Percentiles rank a stretch among this genome's conserved stretches.
These are phyloP conservation scores for Phytopythium ostracodes DNA, from an alignment of 352 stramenopile species.

Conservation along the genomic window DNA sequence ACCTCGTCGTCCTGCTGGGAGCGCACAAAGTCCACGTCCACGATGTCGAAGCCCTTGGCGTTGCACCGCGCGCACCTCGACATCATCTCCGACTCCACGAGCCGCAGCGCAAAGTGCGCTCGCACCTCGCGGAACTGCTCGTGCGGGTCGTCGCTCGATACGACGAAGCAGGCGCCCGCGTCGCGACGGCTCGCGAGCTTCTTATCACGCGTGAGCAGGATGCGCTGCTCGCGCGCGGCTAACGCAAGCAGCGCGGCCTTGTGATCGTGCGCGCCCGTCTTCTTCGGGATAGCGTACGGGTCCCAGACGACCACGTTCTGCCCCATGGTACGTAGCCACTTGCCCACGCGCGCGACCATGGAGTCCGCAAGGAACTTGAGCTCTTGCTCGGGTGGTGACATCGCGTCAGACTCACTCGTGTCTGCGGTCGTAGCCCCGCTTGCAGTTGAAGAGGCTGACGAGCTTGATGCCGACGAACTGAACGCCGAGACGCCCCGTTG, in stretches of 20 bases:
- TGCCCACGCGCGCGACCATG: slow-evolving; percentile 69
- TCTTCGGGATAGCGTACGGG: slow-evolving; percentile 23
- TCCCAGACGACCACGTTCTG: slow-evolving; percentile 76
- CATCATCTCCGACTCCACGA: slow-evolving; percentile 70
- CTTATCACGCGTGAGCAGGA: slow-evolving; percentile 72
- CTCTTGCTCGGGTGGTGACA: slow-evolving; percentile 7
- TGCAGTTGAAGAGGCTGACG: not conserved
- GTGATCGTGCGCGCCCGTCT: slow-evolving; percentile 29
- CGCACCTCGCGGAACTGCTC: slow-evolving; percentile 78
- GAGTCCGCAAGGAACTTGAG: slow-evolving; percentile 74
- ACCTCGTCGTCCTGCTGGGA: slow-evolving; percentile 49
- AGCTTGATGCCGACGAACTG: not conserved
- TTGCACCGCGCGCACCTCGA: slow-evolving; percentile 71
- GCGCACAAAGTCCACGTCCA: slow-evolving; percentile 46
- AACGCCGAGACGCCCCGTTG: slow-evolving; percentile 20
- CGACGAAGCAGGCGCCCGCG: slow-evolving; percentile 69
- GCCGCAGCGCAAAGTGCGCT: slow-evolving; percentile 54
- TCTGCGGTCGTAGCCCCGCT: not conserved
- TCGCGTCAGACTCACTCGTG: not conserved
- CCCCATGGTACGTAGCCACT: slow-evolving; percentile 73
- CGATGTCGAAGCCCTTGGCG: slow-evolving; percentile 51
- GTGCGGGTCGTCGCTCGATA: slow-evolving; percentile 65
- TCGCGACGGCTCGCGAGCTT: slow-evolving; percentile 62
- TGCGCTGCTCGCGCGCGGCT: slow-evolving; percentile 58
- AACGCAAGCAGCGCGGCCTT: slow-evolving; percentile 42